phyloP scores from a whole-genome alignment of 352 stramenopile species.

The Phytophthora multivora region DNA sequence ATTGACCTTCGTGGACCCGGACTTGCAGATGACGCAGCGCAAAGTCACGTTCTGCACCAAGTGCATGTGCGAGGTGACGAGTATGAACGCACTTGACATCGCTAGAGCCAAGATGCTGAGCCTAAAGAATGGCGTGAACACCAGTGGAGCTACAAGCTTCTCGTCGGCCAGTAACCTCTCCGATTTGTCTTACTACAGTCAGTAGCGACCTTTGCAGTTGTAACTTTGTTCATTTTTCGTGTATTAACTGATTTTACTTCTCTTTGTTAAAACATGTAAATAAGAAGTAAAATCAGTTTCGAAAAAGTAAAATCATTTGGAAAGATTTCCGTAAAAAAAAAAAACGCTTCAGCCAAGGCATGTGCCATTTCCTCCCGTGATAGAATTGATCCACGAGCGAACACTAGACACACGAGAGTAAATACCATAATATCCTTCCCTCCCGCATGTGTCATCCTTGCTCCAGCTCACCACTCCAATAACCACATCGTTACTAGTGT shows the following conservation, averaged over 20 bases:
- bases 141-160: not conserved
- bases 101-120: not conserved
- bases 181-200: slow-evolving; percentile 3
- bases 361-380: slow-evolving; percentile 18
- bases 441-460: slow-evolving; percentile 43
- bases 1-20: slow-evolving; percentile 13
- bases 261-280: too few species aligned
- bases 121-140: not conserved
- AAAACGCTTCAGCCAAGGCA: not conserved
- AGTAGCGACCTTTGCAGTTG: not conserved
- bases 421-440: slow-evolving; percentile 40
- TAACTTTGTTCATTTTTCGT: too few species aligned
- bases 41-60: slow-evolving; percentile 9
- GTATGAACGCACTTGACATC: slow-evolving; percentile 6
- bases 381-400: slow-evolving; percentile 42
- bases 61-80: slow-evolving; percentile 6
- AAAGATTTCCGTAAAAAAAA: too few species aligned
- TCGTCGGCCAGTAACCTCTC: slow-evolving; percentile 1
- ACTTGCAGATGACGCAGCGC: slow-evolving; percentile 12
- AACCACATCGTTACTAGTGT: slow-evolving; percentile 23
- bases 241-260: too few species aligned
- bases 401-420: slow-evolving; percentile 55
- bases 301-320: too few species aligned
- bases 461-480: slow-evolving; percentile 57
- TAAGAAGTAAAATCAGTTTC: too few species aligned